phyloP scores from a whole-genome alignment of 306 rosid genomes.

The Corylus americana region DNA sequence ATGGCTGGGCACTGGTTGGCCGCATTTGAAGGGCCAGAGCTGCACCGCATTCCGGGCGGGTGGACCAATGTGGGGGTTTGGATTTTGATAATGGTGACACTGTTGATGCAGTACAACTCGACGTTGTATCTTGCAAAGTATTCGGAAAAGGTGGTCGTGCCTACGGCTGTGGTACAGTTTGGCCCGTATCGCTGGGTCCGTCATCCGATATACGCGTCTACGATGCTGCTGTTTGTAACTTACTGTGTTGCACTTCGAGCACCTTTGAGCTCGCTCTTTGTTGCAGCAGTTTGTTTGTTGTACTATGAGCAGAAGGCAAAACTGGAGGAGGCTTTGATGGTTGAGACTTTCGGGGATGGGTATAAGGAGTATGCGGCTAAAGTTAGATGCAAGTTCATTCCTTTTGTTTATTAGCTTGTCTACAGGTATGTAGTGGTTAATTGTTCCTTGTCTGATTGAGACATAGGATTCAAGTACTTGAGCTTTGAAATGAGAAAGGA shows the following conservation, averaged over 20 bases:
- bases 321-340: constrained; percentile 87
- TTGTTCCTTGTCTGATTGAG: constrained; percentile 11
- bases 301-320: constrained; percentile 85
- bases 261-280: constrained; percentile 64
- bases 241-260: constrained; percentile 76
- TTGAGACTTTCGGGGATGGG: constrained; percentile 73
- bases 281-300: constrained; percentile 64
- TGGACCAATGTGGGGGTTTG: constrained; percentile 75
- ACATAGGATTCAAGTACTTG: constrained; percentile 32
- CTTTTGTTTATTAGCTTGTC: constrained; percentile 66
- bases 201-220: constrained; percentile 85
- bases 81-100: constrained; percentile 58
- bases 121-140: constrained; percentile 84
- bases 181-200: constrained; percentile 96
- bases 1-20: constrained; percentile 87
- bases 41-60: constrained; percentile 66
- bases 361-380: constrained; percentile 74
- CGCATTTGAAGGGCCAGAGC: constrained; percentile 95
- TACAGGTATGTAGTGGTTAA: constrained; percentile 21
- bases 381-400: constrained; percentile 81
- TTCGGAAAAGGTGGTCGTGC: constrained; percentile 90
- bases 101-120: constrained; percentile 78
- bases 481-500: constrained; percentile 11
- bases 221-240: constrained; percentile 70
- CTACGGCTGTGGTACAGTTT: constrained; percentile 81